Conservation (phyloP, 1,284 basidiomycete species). For the Earliella scabrosa region DNA sequence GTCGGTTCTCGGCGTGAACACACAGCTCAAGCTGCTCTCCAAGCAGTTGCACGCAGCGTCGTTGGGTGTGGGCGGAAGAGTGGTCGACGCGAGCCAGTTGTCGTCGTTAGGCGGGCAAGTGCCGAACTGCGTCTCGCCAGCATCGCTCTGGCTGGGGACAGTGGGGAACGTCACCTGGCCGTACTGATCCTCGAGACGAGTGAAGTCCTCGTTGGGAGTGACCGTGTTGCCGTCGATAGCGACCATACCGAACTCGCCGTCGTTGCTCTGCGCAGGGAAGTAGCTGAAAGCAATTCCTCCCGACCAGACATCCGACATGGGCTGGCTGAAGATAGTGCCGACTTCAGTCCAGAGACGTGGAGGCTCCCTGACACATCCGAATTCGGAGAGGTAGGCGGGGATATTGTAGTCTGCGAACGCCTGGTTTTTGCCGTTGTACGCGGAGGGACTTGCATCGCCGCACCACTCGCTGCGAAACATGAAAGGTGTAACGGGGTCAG, state of each 20-base stretch:
- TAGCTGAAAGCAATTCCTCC: constrained; percentile 91
- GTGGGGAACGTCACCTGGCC: constrained; percentile 62
- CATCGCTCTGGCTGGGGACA: constrained; percentile 60
- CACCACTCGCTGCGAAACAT: constrained; percentile 72
- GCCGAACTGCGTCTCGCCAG: constrained; percentile 58
- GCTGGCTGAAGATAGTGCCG: constrained; percentile 68
- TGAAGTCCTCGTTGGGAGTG: constrained; percentile 70
- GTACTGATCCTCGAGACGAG: constrained; percentile 68
- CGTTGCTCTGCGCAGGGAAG: constrained; percentile 71
- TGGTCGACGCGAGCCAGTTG: constrained; percentile 67
- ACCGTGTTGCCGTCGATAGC: constrained; percentile 72
- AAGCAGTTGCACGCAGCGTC: constrained; percentile 81
- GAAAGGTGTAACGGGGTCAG: constrained; percentile 9
- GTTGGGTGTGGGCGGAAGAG: constrained; percentile 85
- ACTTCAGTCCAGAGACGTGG: constrained; percentile 86
- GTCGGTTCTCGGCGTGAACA: constrained; percentile 63
- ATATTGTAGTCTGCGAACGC: constrained; percentile 75
- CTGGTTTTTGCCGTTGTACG: constrained; percentile 55
- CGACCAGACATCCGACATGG: constrained; percentile 83
- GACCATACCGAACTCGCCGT: constrained; percentile 86
- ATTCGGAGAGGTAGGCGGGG: constrained; percentile 91
- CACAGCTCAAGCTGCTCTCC: constrained; percentile 69
- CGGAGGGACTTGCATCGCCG: constrained; percentile 60
- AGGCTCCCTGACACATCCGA: constrained; percentile 69
- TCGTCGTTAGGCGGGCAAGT: constrained; percentile 67